phyloP scores from a whole-genome alignment of 2,329 filamentous ascomycete genomes.

The Pseudopyricularia javanii region DNA sequence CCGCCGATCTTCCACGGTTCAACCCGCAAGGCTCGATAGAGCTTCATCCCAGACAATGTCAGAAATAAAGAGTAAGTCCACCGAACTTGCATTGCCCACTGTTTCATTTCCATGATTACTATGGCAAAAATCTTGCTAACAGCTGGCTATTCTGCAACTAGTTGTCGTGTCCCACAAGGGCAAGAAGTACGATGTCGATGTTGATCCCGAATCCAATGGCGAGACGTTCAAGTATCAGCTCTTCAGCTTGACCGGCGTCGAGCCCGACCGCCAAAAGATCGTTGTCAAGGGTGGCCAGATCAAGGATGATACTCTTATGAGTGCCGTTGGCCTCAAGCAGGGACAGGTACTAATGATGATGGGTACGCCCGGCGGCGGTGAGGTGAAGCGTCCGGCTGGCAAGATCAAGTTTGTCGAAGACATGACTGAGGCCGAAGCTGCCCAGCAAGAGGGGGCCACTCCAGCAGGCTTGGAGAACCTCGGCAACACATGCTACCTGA shows the following conservation, averaged over 20 bases:
- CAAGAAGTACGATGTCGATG: constrained; percentile 88
- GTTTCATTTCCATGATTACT: no score
- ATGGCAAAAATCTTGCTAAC: no score
- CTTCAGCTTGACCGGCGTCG: constrained; percentile 88
- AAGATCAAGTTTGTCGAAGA: constrained; percentile 85
- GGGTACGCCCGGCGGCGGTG: constrained; percentile 63
- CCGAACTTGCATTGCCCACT: no score
- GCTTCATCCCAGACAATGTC: neutral
- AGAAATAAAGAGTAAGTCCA: neutral
- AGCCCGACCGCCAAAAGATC: constrained; percentile 93
- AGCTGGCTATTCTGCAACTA: constrained; percentile 26
- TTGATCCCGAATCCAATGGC: constrained; percentile 73
- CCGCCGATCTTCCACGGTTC: neutral
- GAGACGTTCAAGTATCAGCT: constrained; percentile 94
- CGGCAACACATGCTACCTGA: constrained; percentile 97
- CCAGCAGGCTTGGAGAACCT: constrained; percentile 84
- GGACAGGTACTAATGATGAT: constrained; percentile 92
- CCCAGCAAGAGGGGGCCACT: constrained; percentile 68
- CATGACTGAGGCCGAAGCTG: constrained; percentile 90
- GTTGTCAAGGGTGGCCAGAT: constrained; percentile 87
- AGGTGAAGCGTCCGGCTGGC: constrained; percentile 62
- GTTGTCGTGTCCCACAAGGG: constrained; percentile 91
- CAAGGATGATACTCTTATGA: constrained; percentile 86
- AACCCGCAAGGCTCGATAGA: neutral
- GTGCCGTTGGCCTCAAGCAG: constrained; percentile 71